A percentile compares a stretch with the other conserved stretches of the same genome.
These are phyloP conservation scores for Trichoderma asperellum DNA, from an alignment of 2,329 filamentous ascomycete species.

Conservation along the genomic window DNA sequence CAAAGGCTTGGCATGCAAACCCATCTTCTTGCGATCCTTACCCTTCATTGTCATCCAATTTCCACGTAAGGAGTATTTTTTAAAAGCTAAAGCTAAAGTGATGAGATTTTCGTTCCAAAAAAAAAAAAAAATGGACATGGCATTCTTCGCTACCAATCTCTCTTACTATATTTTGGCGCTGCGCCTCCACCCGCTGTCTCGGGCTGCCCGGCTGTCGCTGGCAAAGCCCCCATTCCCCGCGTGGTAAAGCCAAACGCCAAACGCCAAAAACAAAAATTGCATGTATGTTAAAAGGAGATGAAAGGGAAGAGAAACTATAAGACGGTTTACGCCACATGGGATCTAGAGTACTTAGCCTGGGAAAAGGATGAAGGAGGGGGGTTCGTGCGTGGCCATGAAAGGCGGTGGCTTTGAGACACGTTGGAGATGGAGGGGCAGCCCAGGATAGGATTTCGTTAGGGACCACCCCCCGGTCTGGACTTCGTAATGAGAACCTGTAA, in stretches of 20 bases:
- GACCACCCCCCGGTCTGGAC: background rate
- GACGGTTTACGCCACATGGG: slow-evolving; percentile 14
- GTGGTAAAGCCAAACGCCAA: background rate
- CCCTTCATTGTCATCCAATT: slow-evolving; percentile 4
- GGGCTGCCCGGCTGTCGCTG: slow-evolving; percentile 15
- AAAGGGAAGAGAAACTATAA: slow-evolving; percentile 4
- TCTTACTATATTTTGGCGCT: background rate
- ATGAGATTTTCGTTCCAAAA: background rate
- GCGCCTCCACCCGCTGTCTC: slow-evolving; percentile 18
- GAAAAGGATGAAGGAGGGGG: background rate
- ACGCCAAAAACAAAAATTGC: background rate
- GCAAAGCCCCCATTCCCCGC: background rate
- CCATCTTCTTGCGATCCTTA: background rate
- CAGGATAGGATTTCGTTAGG: background rate
- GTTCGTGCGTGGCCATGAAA: background rate
- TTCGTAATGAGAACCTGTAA: background rate
- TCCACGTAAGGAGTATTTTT: background rate
- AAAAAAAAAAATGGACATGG: background rate
- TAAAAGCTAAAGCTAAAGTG: background rate
- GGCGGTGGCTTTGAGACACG: slow-evolving; percentile 21
- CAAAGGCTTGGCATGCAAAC: background rate
- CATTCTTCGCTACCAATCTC: background rate
- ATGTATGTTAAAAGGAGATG: background rate
- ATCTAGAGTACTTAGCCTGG: background rate
- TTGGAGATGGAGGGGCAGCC: background rate